Evolutionary conservation across 2,329 filamentous ascomycete species (phyloP).

Genomic region (Aspergillus quadrilineatus): DNA sequence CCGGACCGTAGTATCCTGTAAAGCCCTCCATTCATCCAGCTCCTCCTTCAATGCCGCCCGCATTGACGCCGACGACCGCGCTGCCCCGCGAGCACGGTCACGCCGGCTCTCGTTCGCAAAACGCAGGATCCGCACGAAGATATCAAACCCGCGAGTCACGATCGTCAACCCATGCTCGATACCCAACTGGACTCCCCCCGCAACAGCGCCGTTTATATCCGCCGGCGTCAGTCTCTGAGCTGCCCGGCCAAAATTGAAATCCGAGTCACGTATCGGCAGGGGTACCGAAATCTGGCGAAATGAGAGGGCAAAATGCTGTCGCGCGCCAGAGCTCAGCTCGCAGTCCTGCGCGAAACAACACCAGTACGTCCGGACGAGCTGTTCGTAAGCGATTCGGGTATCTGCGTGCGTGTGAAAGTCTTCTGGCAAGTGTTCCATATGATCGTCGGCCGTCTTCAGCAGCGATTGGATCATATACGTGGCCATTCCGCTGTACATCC

Average conservation of each 20-base stretch:
- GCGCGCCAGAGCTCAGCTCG: conserved; percentile 37
- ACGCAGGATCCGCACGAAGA: conserved; percentile 37
- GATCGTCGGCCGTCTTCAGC: conserved; percentile 38
- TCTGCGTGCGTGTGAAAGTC: conserved; percentile 35
- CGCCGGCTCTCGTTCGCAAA: conserved; percentile 40
- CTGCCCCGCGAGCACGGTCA: conserved; percentile 18
- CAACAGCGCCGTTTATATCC: conserved; percentile 27
- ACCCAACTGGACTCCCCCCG: conserved; percentile 23
- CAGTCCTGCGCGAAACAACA: conserved; percentile 40
- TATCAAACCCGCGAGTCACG: conserved; percentile 39
- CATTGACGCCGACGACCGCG: conserved; percentile 21
- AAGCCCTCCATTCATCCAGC: conserved; percentile 36
- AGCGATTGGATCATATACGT: conserved; percentile 42
- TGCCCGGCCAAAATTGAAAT: conserved; percentile 34
- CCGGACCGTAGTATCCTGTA: conserved; percentile 35
- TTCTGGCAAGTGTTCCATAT: conserved; percentile 37
- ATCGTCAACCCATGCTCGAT: conserved; percentile 37
- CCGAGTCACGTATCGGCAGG: conserved; percentile 36
- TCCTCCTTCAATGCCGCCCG: conserved; percentile 34
- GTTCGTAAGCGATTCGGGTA: conserved; percentile 34
- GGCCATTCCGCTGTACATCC: conserved; percentile 43
- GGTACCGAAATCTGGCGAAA: conserved; percentile 40
- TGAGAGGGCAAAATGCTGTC: conserved; percentile 38
- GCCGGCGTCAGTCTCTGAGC: conserved; percentile 30
- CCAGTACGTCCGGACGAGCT: conserved; percentile 41